Percentiles rank a stretch among this genome's conserved stretches.
Conservation (phyloP, 148 eudicot species). For the Rhododendron williamsianum region DNA sequence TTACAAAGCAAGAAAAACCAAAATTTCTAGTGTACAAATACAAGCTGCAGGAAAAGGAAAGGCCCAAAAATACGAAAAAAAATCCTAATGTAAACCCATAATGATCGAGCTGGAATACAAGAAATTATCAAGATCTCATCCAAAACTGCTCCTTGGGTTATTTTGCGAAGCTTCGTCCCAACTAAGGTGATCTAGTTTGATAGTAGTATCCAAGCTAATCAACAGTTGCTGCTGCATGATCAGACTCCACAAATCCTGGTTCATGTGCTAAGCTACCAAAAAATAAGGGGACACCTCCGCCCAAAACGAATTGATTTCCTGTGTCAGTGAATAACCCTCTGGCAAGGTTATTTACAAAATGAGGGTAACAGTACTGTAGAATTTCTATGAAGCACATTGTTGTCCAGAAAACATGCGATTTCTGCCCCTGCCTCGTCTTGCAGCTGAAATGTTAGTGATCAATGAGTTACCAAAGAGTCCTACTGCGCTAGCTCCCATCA, state of each 20-base stretch:
- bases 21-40: slow-evolving; percentile 8
- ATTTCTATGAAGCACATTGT: slow-evolving; percentile 5
- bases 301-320: slow-evolving; percentile 2
- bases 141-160: slow-evolving; percentile 12
- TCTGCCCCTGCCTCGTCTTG: slow-evolving; percentile 61
- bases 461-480: slow-evolving; percentile 40
- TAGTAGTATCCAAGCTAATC: not conserved
- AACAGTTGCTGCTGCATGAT: slow-evolving; percentile 1
- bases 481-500: slow-evolving; percentile 56
- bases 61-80: not conserved
- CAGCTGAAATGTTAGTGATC: slow-evolving; percentile 37
- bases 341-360: slow-evolving; percentile 3
- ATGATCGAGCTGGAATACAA: not conserved
- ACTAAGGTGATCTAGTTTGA: not conserved
- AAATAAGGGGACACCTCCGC: not conserved
- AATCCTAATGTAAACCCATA: not conserved
- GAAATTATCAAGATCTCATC: slow-evolving; percentile 7
- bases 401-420: slow-evolving; percentile 20
- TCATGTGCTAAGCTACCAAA: not conserved
- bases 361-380: not conserved
- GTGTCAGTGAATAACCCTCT: not conserved
- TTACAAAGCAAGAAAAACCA: not conserved
- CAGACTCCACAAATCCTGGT: not conserved
- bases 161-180: not conserved
- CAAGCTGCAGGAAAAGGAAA: slow-evolving; percentile 7